Base-by-base conservation (phyloP, 192 early-diverging fungal genomes). In the Paraglomus brasilianum region DNA sequence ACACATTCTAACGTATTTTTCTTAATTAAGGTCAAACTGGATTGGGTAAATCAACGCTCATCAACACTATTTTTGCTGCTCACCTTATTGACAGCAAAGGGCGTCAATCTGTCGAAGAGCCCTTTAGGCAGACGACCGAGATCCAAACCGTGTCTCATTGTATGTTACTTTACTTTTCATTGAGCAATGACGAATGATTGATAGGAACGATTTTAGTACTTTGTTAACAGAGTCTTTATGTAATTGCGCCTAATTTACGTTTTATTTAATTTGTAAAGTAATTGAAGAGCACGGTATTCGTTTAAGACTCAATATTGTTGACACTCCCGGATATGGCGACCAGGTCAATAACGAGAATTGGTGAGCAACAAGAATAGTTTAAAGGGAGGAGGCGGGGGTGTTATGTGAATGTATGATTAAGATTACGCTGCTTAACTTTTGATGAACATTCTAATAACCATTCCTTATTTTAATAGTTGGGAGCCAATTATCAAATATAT, bases 261-360 rank as follows among this genome's bases (percentile, higher is more conserved):
- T 22, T 15, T 62, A 55, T 58, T 40, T 64, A 8, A 30, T 30
- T 62, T 41, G 19, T 19, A 40, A 75, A 94, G 93, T 91, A 51
- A 87, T 98, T 73, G 93, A 98, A 74, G 97, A 99, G 78, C 96
- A 95, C 71, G 93, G 92, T 47, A 95, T 98, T 61, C 86, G 86
- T 59, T 85, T 97, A 77, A 89, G 88, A 81, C 85, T 99, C 72
- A 97, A 95, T 69, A 93, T 99, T 74, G 92, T 96, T 47, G 97
- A 99, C 74, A 99, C 97, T 57, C 97, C 97, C 48, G 97, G 97
- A 49, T 98, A 92, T 71, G 95, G 93, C 69, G 97, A 98, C 83
- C 94, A 96, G 81, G 94, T 96, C 72, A 98, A 99, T 86, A 99
- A 99, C 83, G 95, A 97, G 74, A 86, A 91, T 67, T 98, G 97